Evolutionary conservation across 1,139 yeast genomes (phyloP).

Genomic region (Blastobotrys raffinosifermentans): DNA sequence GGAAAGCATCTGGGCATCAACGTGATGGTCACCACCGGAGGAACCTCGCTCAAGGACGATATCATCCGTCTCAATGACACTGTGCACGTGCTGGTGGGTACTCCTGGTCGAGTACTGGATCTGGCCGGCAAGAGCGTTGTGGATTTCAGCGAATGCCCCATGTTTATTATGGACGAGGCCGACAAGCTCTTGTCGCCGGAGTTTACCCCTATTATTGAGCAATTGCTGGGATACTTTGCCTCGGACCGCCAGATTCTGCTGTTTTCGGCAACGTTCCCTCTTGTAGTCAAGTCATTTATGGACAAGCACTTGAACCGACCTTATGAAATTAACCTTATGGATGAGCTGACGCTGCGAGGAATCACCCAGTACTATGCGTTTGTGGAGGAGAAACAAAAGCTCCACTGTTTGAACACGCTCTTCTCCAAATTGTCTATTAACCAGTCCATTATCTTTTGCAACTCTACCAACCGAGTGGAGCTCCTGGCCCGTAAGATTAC

Average conservation of each 20-base stretch:
- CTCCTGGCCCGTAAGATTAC: conserved; percentile 92
- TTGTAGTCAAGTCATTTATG: conserved; percentile 90
- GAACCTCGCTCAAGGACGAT: conserved; percentile 91
- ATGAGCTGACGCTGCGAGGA: conserved; percentile 92
- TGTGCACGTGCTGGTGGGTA: conserved; percentile 86
- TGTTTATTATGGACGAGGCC: conserved; percentile 98
- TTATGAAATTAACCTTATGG: conserved; percentile 95
- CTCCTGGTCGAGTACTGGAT: conserved; percentile 96
- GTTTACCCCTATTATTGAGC: conserved; percentile 83
- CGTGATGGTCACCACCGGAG: conserved; percentile 99
- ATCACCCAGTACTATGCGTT: conserved; percentile 96
- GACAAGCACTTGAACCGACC: conserved; percentile 86
- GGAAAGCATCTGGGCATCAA: conserved; percentile 90
- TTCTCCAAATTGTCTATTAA: conserved; percentile 92
- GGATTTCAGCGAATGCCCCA: conserved; percentile 78
- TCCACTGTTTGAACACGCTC: conserved; percentile 90
- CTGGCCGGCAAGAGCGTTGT: conserved; percentile 85
- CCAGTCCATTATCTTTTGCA: conserved; percentile 94
- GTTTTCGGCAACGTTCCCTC: conserved; percentile 94
- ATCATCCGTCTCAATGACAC: conserved; percentile 88
- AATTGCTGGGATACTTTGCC: conserved; percentile 79
- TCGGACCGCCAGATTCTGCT: conserved; percentile 73
- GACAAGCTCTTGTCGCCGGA: conserved; percentile 94
- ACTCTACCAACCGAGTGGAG: conserved; percentile 94
- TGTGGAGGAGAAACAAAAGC: conserved; percentile 92